Evolutionary conservation across 2,329 filamentous ascomycete genomes (phyloP).

Genomic region (Amphichorda felina): DNA sequence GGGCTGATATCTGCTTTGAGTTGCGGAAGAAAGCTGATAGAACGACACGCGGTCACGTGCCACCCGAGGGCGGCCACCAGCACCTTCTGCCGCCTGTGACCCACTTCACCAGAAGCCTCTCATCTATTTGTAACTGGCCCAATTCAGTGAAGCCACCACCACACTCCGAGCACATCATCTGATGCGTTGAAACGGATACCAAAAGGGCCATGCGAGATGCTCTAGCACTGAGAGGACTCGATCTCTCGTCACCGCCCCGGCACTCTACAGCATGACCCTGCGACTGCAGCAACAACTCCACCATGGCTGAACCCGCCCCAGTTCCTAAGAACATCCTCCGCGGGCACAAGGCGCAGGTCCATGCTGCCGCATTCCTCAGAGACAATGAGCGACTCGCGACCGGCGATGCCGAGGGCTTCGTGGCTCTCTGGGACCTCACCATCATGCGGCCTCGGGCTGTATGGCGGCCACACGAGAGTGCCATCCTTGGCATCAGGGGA

Average conservation of each 20-base stretch:
- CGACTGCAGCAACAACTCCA: neutral
- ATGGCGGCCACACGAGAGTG: conserved; percentile 73
- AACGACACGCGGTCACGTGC: too few species aligned
- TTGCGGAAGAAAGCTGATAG: too few species aligned
- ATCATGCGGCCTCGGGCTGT: conserved; percentile 72
- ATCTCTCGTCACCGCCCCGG: neutral
- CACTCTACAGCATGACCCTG: neutral
- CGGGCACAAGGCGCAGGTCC: conserved; percentile 72
- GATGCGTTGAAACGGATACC: too few species aligned
- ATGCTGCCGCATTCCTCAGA: conserved; percentile 61
- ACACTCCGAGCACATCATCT: too few species aligned
- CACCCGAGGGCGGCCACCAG: too few species aligned
- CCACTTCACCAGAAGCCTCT: neutral
- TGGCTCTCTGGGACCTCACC: conserved; percentile 74
- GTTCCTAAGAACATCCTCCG: conserved; percentile 57
- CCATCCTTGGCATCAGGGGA: conserved; percentile 61
- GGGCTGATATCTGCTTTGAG: too few species aligned
- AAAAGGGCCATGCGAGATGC: neutral
- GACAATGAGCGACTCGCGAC: conserved; percentile 68
- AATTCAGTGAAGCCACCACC: too few species aligned
- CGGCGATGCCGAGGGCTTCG: conserved; percentile 82
- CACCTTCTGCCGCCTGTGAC: too few species aligned
- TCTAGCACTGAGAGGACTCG: neutral
- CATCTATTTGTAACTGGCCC: too few species aligned
- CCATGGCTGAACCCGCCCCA: conserved; percentile 17